These are phyloP conservation scores for Solanum habrochaites DNA, from an alignment of 257 asterid genomes.

Conservation along the genomic window DNA sequence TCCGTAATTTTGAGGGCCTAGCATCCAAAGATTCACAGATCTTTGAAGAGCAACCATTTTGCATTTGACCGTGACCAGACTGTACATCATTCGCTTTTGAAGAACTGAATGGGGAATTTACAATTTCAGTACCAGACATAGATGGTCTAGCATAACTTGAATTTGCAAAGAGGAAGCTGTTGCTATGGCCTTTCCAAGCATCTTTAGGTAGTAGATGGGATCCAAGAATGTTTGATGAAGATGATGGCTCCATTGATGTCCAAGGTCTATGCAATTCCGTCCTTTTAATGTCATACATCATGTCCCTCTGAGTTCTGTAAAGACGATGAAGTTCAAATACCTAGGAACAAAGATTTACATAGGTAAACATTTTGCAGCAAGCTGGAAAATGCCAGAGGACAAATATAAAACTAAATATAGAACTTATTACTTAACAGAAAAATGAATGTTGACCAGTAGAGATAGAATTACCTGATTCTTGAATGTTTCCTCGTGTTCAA, in stretches of 20 bases:
- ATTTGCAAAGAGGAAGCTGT: conserved; percentile 43
- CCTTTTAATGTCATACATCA: conserved; percentile 72
- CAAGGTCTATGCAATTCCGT: conserved; percentile 33
- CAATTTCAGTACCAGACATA: conserved; percentile 38
- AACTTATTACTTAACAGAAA: background rate
- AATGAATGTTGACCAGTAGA: background rate
- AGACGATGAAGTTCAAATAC: conserved; percentile 85
- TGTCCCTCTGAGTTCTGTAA: conserved; percentile 76
- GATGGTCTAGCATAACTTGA: conserved; percentile 41
- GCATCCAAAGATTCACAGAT: conserved; percentile 41
- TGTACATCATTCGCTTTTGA: conserved; percentile 33
- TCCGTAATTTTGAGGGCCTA: conserved; percentile 77
- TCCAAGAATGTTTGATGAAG: conserved; percentile 58
- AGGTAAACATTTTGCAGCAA: conserved; percentile 1
- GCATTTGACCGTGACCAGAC: conserved; percentile 26
- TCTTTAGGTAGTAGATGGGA: conserved; percentile 58
- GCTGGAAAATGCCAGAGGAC: background rate
- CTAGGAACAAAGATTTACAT: conserved; percentile 19
- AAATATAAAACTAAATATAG: background rate
- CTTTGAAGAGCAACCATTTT: conserved; percentile 36
- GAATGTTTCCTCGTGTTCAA: conserved; percentile 83
- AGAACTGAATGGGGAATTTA: conserved; percentile 62
- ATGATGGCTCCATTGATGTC: conserved; percentile 64
- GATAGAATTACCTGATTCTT: conserved; percentile 56
- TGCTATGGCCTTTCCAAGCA: conserved; percentile 55